phyloP scores from a whole-genome alignment of 331 rosid genomes.

The Arachis monticola region DNA sequence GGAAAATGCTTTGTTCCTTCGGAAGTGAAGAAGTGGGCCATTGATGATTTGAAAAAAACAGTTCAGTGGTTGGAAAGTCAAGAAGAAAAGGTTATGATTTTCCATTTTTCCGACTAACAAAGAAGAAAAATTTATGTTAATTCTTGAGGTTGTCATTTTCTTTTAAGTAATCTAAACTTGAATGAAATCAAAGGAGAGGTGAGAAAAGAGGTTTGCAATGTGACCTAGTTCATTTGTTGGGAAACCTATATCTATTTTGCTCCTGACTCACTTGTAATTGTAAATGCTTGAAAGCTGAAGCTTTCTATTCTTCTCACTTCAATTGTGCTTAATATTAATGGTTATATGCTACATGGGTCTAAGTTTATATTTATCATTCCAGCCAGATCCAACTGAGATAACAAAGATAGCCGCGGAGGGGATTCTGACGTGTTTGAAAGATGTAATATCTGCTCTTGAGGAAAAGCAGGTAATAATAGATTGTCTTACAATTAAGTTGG shows the following conservation, averaged over 20 bases:
- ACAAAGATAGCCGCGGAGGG: conserved; percentile 91
- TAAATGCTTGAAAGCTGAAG: conserved; percentile 30
- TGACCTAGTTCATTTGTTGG: conserved; percentile 10
- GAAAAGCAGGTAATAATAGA: conserved; percentile 67
- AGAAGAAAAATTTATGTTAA: conserved; percentile 1
- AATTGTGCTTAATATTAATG: conserved; percentile 20
- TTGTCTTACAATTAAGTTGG: conserved; percentile 20
- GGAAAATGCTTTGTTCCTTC: conserved; percentile 58
- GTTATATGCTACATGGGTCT: conserved; percentile 33
- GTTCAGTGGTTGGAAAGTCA: conserved; percentile 89
- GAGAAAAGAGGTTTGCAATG: neutral
- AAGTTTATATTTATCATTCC: conserved; percentile 45
- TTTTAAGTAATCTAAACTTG: conserved; percentile 25
- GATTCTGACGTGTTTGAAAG: conserved; percentile 89
- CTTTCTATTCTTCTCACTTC: conserved; percentile 33
- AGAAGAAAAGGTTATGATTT: conserved; percentile 79
- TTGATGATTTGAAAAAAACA: conserved; percentile 67
- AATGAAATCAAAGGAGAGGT: conserved; percentile 5
- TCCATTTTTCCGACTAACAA: neutral
- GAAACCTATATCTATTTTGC: conserved; percentile 3
- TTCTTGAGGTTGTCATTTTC: conserved; percentile 10
- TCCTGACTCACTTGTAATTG: neutral
- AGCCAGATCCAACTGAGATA: conserved; percentile 86
- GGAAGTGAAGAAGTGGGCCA: conserved; percentile 78
- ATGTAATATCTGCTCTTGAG: conserved; percentile 71